phyloP scores from a whole-genome alignment of 2,329 filamentous ascomycete genomes.

The Aureobasidium uvarum region DNA sequence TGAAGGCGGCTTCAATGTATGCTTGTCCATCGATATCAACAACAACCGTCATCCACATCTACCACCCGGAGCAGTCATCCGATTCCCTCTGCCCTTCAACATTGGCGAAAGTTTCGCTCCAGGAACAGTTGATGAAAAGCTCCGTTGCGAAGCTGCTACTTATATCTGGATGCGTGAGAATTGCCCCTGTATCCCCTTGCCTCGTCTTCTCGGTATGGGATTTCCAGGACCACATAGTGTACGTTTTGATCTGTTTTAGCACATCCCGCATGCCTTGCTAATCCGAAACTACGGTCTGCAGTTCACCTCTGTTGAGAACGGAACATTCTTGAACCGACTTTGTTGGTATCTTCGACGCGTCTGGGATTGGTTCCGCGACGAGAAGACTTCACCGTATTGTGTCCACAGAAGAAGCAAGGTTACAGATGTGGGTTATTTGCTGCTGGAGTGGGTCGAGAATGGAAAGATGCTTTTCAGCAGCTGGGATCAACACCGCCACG shows the following conservation, averaged over 20 bases:
- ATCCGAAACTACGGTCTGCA: neutral
- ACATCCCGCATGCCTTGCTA: neutral
- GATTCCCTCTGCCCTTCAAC: neutral
- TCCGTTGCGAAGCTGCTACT: constrained; percentile 43
- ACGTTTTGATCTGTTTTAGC: neutral
- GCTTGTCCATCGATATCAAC: neutral
- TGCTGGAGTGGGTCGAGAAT: neutral
- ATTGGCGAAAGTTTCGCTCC: constrained; percentile 40
- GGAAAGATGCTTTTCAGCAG: neutral
- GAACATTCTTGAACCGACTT: neutral
- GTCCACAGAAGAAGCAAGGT: neutral
- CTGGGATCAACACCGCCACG: neutral
- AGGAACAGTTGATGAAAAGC: constrained; percentile 48
- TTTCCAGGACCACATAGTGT: constrained; percentile 31
- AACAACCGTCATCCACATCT: neutral
- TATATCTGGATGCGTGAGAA: constrained; percentile 44
- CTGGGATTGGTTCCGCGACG: neutral
- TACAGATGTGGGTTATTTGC: neutral
- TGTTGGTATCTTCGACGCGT: neutral
- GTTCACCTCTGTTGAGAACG: constrained; percentile 2
- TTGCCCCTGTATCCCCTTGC: constrained; percentile 42
- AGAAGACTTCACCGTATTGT: neutral
- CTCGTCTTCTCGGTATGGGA: constrained; percentile 40
- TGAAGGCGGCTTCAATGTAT: constrained; percentile 30
- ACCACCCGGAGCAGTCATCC: neutral